These are phyloP conservation scores for Picochlorum sp. DNA, from an alignment of 139 green algal species.

Conservation along the genomic window DNA sequence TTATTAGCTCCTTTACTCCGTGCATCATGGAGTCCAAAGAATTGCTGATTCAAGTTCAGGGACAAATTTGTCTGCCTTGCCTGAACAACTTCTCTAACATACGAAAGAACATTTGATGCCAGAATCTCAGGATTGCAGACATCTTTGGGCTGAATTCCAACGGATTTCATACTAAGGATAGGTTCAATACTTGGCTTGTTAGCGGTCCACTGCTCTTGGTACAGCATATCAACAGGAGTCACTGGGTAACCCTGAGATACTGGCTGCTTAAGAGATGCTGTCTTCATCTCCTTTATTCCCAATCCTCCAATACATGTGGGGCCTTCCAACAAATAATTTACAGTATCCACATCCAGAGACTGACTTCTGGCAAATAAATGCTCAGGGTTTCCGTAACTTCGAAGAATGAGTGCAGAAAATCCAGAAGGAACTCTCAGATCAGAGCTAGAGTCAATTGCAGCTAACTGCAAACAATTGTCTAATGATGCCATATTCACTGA, in stretches of 20 bases:
- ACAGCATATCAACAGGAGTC: not conserved
- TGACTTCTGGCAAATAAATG: slow-evolving; percentile 3
- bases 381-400: too few species aligned
- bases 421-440: slow-evolving; percentile 14
- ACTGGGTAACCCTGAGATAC: too few species aligned
- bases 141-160: too few species aligned
- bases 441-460: slow-evolving; percentile 1
- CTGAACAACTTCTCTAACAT: too few species aligned
- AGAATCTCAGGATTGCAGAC: too few species aligned
- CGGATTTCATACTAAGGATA: too few species aligned
- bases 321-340: slow-evolving; percentile 5
- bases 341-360: not conserved
- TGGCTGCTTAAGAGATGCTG: not conserved
- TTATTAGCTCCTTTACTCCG: not conserved
- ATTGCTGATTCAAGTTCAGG: not conserved
- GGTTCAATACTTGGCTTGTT: not conserved
- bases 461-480: slow-evolving; percentile 53
- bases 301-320: not conserved
- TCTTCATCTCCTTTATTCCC: not conserved
- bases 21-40: not conserved
- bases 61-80: too few species aligned
- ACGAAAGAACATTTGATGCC: too few species aligned
- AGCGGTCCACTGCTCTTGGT: not conserved
- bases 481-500: slow-evolving; percentile 39
- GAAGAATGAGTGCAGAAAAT: not conserved